phyloP scores from a whole-genome alignment of 768 basidiomycete genomes.

The Lentinula sp. region DNA sequence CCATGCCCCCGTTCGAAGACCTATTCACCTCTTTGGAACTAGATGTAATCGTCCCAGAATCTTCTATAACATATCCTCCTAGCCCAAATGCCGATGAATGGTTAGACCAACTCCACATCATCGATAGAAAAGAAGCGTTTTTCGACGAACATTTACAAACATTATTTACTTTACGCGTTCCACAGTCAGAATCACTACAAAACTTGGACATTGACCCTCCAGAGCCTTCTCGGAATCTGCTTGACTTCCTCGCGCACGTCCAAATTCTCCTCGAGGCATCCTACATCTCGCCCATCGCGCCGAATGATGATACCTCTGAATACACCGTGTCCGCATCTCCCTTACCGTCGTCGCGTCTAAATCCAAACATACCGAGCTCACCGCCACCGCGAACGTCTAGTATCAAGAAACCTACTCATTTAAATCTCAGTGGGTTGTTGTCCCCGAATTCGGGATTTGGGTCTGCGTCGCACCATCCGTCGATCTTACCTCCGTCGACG shows the following conservation, averaged over 20 bases:
- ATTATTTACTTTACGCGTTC: neutral
- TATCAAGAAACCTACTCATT: conserved; percentile 1
- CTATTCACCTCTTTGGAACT: conserved; percentile 2
- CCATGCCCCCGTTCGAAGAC: neutral
- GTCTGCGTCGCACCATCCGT: conserved; percentile 35
- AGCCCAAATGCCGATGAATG: neutral
- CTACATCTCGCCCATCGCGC: neutral
- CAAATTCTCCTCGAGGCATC: conserved; percentile 2
- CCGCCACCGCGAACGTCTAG: conserved; percentile 2
- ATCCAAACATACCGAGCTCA: neutral
- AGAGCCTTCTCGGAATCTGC: neutral
- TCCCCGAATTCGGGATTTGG: neutral
- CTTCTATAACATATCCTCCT: neutral
- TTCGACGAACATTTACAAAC: conserved; percentile 6
- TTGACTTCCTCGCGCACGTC: conserved; percentile 2
- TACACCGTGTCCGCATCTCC: conserved; percentile 1
- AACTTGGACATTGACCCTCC: neutral
- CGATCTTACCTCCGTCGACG: conserved; percentile 76
- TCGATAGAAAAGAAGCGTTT: conserved; percentile 3
- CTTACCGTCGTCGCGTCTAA: neutral
- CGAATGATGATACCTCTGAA: neutral
- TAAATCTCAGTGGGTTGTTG: neutral
- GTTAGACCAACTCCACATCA: neutral
- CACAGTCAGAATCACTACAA: neutral
- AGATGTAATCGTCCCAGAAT: conserved; percentile 4